These are phyloP conservation scores for Trichothecium sympodiale DNA, from an alignment of 2,329 filamentous ascomycete species.

Conservation along the genomic window DNA sequence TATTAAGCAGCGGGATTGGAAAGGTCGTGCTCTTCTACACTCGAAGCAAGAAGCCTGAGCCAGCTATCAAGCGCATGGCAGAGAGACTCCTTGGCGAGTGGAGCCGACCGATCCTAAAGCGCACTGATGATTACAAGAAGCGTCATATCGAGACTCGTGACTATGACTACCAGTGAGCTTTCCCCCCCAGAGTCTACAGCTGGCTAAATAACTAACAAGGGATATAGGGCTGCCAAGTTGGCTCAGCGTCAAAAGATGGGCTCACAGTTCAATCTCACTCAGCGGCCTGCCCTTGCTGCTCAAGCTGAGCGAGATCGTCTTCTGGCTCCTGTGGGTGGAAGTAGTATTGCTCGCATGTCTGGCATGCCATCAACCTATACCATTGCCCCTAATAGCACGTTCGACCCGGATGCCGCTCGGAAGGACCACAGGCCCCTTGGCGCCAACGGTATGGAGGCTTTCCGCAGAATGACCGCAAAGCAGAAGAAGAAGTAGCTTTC, in stretches of 20 bases:
- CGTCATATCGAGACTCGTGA: constrained; percentile 54
- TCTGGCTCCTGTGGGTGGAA: constrained; percentile 41
- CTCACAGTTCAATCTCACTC: constrained; percentile 37
- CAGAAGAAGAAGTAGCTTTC: constrained; percentile 35
- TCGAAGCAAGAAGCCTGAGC: constrained; percentile 81
- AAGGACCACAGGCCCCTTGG: constrained; percentile 50
- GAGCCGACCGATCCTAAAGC: constrained; percentile 88
- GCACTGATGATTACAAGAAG: constrained; percentile 91
- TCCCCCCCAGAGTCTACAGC: constrained; percentile 1
- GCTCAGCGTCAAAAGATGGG: constrained; percentile 37
- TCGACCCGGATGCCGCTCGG: constrained; percentile 35
- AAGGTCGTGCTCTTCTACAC: constrained; percentile 97
- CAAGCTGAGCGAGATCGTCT: constrained; percentile 47
- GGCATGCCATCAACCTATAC: constrained; percentile 47
- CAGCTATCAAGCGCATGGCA: constrained; percentile 83
- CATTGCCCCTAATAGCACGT: constrained; percentile 50
- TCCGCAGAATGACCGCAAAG: constrained; percentile 55
- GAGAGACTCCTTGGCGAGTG: constrained; percentile 90
- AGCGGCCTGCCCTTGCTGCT: constrained; percentile 32
- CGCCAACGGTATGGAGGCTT: constrained; percentile 52
- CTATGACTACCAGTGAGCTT: constrained; percentile 50
- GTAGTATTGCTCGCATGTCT: constrained; percentile 45
- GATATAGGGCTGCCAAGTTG: constrained; percentile 38
- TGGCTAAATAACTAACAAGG: not conserved
- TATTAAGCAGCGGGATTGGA: constrained; percentile 86